phyloP scores from a whole-genome alignment of 2,329 filamentous ascomycete genomes.

The Colletotrichum spaethianum region DNA sequence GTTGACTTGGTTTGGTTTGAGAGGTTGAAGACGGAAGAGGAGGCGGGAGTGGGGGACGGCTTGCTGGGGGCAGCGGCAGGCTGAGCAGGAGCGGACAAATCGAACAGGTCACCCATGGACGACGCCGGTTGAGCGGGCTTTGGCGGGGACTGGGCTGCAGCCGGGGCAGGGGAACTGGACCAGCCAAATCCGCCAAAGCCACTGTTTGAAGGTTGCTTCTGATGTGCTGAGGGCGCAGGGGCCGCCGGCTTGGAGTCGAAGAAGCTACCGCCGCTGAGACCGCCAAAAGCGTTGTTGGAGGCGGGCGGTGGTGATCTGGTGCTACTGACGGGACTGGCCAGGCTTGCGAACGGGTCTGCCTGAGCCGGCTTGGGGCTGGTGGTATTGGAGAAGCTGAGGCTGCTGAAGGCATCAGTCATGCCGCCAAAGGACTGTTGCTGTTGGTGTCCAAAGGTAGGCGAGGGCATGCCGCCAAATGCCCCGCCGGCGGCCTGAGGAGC shows the following conservation, averaged over 20 bases:
- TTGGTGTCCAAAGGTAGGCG: slow-evolving; percentile 65
- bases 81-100: slow-evolving; percentile 71
- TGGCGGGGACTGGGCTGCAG: slow-evolving; percentile 51
- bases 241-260: slow-evolving; percentile 83
- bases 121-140: slow-evolving; percentile 63
- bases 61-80: slow-evolving; percentile 53
- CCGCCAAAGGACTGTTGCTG: slow-evolving; percentile 69
- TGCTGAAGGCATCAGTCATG: slow-evolving; percentile 81
- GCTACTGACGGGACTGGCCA: slow-evolving; percentile 58
- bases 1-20: slow-evolving; percentile 65
- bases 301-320: slow-evolving; percentile 52
- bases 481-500: slow-evolving; percentile 64
- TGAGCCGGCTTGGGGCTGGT: slow-evolving; percentile 63
- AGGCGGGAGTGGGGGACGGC: slow-evolving; percentile 56
- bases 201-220: slow-evolving; percentile 68
- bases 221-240: slow-evolving; percentile 63
- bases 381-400: slow-evolving; percentile 60
- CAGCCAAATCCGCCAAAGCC: slow-evolving; percentile 78
- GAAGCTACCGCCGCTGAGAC: slow-evolving; percentile 82
- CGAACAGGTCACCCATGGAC: slow-evolving; percentile 85
- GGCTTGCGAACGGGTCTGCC: slow-evolving; percentile 73
- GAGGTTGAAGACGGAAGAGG: slow-evolving; percentile 86
- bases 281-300: slow-evolving; percentile 63
- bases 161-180: slow-evolving; percentile 63
- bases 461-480: slow-evolving; percentile 78